Evolutionary conservation across 192 early-diverging fungal species (phyloP).

Genomic region (Umbelopsis isabellina): DNA sequence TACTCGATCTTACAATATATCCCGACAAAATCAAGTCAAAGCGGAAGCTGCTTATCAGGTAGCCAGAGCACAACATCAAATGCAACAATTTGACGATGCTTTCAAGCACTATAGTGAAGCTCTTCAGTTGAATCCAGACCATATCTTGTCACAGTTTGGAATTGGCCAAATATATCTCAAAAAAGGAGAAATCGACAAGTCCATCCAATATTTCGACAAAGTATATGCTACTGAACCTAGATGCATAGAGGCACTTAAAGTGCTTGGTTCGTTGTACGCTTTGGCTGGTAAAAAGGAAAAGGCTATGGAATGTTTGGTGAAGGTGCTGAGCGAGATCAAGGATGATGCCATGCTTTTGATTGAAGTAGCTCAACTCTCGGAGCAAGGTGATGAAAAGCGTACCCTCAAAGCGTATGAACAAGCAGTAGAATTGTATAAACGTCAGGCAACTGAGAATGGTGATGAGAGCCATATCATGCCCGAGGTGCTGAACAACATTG

Average conservation of each 20-base stretch:
- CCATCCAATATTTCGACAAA: constrained; percentile 36
- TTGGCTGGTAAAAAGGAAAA: constrained; percentile 66
- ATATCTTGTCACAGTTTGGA: constrained; percentile 72
- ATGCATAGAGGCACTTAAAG: constrained; percentile 67
- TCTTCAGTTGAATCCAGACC: constrained; percentile 65
- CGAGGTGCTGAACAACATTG: constrained; percentile 89
- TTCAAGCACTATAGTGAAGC: constrained; percentile 69
- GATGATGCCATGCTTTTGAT: constrained; percentile 63
- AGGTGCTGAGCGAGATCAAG: constrained; percentile 56
- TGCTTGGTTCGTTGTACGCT: constrained; percentile 65
- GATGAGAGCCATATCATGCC: constrained; percentile 37
- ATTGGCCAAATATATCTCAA: constrained; percentile 76
- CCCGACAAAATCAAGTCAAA: constrained; percentile 55
- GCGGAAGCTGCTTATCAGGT: constrained; percentile 66
- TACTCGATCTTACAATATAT: constrained; percentile 43
- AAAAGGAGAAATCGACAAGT: constrained; percentile 39
- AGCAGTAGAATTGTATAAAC: constrained; percentile 28
- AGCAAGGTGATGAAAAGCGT: constrained; percentile 44
- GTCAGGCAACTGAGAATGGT: constrained; percentile 19
- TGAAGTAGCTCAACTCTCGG: constrained; percentile 68
- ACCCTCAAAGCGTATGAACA: constrained; percentile 38
- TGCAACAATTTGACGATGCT: constrained; percentile 73
- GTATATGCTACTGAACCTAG: constrained; percentile 60
- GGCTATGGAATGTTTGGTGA: constrained; percentile 67
- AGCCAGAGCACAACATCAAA: constrained; percentile 58